A percentile compares a stretch with the other conserved stretches of the same genome.
Conservation (phyloP, 2,329 filamentous ascomycete genomes). For the Colletotrichum lupini region DNA sequence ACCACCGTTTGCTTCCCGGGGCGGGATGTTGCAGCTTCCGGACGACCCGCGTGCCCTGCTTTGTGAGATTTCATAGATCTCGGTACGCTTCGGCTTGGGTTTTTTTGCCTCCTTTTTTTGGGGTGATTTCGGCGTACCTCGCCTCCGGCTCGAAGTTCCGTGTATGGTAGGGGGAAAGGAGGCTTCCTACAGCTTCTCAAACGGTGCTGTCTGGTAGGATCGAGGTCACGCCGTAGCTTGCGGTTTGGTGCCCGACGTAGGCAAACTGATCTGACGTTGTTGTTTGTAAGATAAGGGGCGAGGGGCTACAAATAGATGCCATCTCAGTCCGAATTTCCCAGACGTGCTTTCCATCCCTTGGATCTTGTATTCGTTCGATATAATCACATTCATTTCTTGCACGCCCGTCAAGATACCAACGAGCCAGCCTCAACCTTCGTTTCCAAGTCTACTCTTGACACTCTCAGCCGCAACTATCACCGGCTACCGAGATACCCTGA, state of each 20-base stretch:
- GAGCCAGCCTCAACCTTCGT: background rate
- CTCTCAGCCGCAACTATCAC: background rate
- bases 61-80: conserved; percentile 17
- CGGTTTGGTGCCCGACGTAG: conserved; percentile 14
- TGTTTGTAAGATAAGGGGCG: background rate
- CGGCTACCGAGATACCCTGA: background rate
- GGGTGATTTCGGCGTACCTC: background rate
- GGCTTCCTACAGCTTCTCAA: conserved; percentile 22
- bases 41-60: background rate
- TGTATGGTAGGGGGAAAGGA: background rate
- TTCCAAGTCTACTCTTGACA: background rate
- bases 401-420: background rate
- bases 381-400: background rate
- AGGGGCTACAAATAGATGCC: conserved; percentile 21
- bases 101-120: background rate
- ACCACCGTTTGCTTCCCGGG: conserved; percentile 17
- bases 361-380: background rate
- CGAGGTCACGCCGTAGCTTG: conserved; percentile 22
- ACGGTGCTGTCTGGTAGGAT: conserved; percentile 14
- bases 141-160: background rate
- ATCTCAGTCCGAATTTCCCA: no score
- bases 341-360: background rate
- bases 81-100: background rate
- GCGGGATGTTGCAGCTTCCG: conserved; percentile 24
- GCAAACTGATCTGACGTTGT: background rate